A percentile compares a stretch with the other conserved stretches of the same genome.
Conservation (phyloP, 306 rosid genomes). For the Lathyrus tuberosus region DNA sequence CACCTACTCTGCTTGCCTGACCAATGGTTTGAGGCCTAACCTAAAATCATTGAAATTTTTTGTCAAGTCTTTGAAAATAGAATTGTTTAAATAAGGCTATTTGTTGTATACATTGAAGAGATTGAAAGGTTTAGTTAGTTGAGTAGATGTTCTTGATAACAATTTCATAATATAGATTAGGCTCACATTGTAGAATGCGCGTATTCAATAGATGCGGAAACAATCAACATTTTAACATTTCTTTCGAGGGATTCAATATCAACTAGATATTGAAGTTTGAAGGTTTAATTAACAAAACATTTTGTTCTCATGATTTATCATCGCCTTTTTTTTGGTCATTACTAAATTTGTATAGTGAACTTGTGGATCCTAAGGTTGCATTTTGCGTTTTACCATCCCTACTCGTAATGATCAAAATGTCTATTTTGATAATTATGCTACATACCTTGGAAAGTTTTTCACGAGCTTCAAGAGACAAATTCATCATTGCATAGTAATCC, state of each 20-base stretch:
- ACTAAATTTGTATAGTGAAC: slow-evolving; percentile 11
- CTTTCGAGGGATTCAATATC: neutral
- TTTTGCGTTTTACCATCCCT: slow-evolving; percentile 2
- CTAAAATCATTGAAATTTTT: slow-evolving; percentile 40
- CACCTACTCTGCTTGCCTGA: slow-evolving; percentile 96
- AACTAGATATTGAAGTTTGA: slow-evolving; percentile 11
- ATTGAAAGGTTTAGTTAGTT: neutral
- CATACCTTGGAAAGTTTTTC: slow-evolving; percentile 93
- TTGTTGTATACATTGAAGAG: neutral
- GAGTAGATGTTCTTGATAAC: neutral
- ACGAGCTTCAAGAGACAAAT: slow-evolving; percentile 85
- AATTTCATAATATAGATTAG: slow-evolving; percentile 17
- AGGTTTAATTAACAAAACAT: neutral
- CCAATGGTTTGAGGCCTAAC: slow-evolving; percentile 73
- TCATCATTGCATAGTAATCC: slow-evolving; percentile 83
- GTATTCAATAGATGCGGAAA: slow-evolving; percentile 9
- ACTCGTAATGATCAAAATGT: slow-evolving; percentile 16
- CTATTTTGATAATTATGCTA: slow-evolving; percentile 19
- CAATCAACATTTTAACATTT: neutral
- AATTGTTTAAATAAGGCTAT: neutral
- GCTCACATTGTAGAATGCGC: neutral
- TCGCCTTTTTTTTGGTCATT: neutral
- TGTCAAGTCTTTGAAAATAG: slow-evolving; percentile 4
- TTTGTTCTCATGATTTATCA: slow-evolving; percentile 11
- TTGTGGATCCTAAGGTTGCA: slow-evolving; percentile 27